These are phyloP conservation scores for Fusarium sp. DNA, from an alignment of 2,329 filamentous ascomycete genomes.

Conservation along the genomic window DNA sequence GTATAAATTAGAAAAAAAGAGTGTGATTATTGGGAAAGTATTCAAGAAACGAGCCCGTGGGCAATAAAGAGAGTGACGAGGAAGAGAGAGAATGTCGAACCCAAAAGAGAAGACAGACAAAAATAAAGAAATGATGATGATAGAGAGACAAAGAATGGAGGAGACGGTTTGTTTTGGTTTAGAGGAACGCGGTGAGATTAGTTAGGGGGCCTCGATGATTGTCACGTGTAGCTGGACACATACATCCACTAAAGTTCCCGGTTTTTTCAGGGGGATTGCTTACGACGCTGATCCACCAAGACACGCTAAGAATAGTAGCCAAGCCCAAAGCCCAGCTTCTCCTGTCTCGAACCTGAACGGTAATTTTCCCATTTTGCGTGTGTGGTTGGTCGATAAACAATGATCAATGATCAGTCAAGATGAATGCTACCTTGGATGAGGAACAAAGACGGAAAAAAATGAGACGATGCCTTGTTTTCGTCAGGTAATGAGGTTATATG, in stretches of 20 bases:
- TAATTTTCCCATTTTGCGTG: slow-evolving; percentile 36
- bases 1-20: slow-evolving; percentile 32
- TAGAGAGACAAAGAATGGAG: slow-evolving; percentile 27
- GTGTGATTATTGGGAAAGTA: slow-evolving; percentile 25
- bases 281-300: slow-evolving; percentile 29
- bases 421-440: slow-evolving; percentile 7
- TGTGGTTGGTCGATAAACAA: slow-evolving; percentile 3
- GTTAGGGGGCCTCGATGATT: slow-evolving; percentile 25
- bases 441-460: slow-evolving; percentile 1
- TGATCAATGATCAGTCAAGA: slow-evolving; percentile 28
- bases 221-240: slow-evolving; percentile 31
- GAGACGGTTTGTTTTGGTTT: slow-evolving; percentile 28
- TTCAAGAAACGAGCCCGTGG: slow-evolving; percentile 28
- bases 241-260: slow-evolving; percentile 26
- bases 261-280: slow-evolving; percentile 41
- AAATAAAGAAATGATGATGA: slow-evolving; percentile 29
- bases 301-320: slow-evolving; percentile 39
- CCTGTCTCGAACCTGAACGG: slow-evolving; percentile 38
- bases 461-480: slow-evolving; percentile 1
- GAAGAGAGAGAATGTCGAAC: slow-evolving; percentile 35
- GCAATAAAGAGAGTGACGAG: slow-evolving; percentile 41
- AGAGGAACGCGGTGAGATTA: slow-evolving; percentile 40
- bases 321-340: slow-evolving; percentile 29
- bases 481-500: background rate
- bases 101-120: slow-evolving; percentile 27